These are phyloP conservation scores for Macrophomina phaseolina DNA, from an alignment of 2,329 filamentous ascomycete species.

Conservation along the genomic window DNA sequence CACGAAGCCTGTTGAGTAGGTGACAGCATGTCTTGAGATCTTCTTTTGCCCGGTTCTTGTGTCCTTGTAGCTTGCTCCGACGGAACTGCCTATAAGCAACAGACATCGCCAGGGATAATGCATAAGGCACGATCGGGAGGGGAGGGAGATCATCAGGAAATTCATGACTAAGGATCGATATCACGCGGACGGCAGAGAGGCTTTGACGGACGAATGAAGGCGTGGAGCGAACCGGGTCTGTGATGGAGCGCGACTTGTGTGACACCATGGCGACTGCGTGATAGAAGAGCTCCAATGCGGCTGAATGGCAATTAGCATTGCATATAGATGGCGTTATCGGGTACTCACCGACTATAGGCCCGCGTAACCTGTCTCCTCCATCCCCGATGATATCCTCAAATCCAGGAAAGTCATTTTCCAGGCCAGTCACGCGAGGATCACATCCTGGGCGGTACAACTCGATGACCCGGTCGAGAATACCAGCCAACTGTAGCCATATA, in stretches of 20 bases:
- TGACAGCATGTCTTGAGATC: conserved; percentile 52
- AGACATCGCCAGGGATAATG: conserved; percentile 60
- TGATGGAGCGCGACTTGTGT: conserved; percentile 55
- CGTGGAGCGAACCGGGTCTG: conserved; percentile 53
- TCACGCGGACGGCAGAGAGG: conserved; percentile 61
- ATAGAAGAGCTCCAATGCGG: conserved; percentile 59
- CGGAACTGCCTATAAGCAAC: conserved; percentile 64
- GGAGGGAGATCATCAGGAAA: conserved; percentile 55
- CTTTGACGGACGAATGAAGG: conserved; percentile 61
- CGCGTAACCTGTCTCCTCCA: conserved; percentile 44
- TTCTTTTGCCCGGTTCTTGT: conserved; percentile 53
- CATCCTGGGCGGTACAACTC: conserved; percentile 53
- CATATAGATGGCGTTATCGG: background rate
- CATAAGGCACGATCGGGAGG: conserved; percentile 62
- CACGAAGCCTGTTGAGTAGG: conserved; percentile 51
- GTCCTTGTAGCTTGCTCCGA: conserved; percentile 55
- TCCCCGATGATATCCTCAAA: conserved; percentile 53
- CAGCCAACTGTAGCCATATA: conserved; percentile 53
- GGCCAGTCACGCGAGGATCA: conserved; percentile 49
- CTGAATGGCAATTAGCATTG: background rate
- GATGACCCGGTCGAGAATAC: conserved; percentile 55
- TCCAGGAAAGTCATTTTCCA: conserved; percentile 54
- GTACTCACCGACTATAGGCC: conserved; percentile 43
- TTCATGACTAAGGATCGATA: conserved; percentile 57
- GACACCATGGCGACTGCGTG: conserved; percentile 63